Evolutionary conservation across 768 basidiomycete species (phyloP), one percentile per base, ranked within the genome.

Genomic region (Mycena sanguinolenta): DNA sequence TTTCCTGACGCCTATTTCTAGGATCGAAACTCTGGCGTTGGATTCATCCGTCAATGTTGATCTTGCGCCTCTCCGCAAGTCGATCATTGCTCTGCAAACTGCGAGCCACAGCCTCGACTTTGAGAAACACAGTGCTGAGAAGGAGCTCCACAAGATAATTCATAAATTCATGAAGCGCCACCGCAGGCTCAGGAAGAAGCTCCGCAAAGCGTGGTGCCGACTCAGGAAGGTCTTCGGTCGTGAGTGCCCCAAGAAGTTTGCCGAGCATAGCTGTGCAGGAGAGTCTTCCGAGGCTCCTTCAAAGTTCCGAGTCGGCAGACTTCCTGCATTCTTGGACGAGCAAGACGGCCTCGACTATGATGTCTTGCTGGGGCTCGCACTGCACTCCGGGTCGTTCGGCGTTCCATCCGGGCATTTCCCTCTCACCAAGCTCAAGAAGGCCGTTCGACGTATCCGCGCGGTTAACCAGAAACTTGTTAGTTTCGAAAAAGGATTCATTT

Each of bases 401-500:
- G 38, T 25, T 8, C 28, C 61, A 19, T 52, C 36, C 36, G 19
- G 30, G 0, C 74, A 67, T 42, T 79, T 77, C 67, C 82, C 83
- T 1, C 74, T 85, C 50, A 78, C 79, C 63, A 81, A 86, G 72
- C 78, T 95, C 67, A 82, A 87, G 70, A 84, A 84, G 73, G 92
- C 90, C 4, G 88, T 84, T 2, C 88, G 86, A 75, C 88, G 89
- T 32, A 87, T 94, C 13, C 83, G 81, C 60, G 82, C 76, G 62
- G 87, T 86, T 19, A 95, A 95, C 79, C 80, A 86, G 81, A 93
- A 91, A 78, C 81, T 95, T n/a, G 80, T 84, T 14, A 80, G 82
- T 9, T 95, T 95, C 73, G 94, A 95, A 78, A 88, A 87, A 58
- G 94, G 95, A 1, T 94, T 97, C 78, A 92, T 96, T 69, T 90